Evolutionary conservation across 768 basidiomycete species (phyloP).

Genomic region (Peribolospora kevripleyi): DNA sequence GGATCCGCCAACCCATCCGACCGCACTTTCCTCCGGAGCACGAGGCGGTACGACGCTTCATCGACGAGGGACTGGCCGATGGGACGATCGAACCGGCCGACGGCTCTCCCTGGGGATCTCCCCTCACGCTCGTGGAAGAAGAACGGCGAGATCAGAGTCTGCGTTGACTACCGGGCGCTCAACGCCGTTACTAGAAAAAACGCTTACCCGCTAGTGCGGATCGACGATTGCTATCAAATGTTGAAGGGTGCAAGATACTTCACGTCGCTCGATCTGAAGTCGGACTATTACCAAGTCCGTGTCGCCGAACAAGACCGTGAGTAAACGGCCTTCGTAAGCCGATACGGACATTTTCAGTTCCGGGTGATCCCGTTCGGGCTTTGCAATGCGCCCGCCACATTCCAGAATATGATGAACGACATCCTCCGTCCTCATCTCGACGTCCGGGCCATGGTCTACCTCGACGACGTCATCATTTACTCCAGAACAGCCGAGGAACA

Average conservation of each 20-base stretch:
- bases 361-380: slow-evolving; percentile 23
- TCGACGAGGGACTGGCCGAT: too few relatives aligned
- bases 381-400: slow-evolving; percentile 19
- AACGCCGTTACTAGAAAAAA: slow-evolving; percentile 9
- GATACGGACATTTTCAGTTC: slow-evolving; percentile 24
- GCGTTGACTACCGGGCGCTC: slow-evolving; percentile 9
- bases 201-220: slow-evolving; percentile 9
- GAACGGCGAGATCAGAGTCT: slow-evolving; percentile 4
- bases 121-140: slow-evolving; percentile 5
- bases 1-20: too few relatives aligned
- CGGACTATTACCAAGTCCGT: slow-evolving; percentile 24
- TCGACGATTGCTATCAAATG: slow-evolving; percentile 6
- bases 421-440: slow-evolving; percentile 23
- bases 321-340: slow-evolving; percentile 25
- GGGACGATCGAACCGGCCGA: too few relatives aligned
- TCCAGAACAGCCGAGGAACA: slow-evolving; percentile 21
- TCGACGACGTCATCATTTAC: slow-evolving; percentile 27
- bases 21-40: too few relatives aligned
- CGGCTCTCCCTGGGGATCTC: too few relatives aligned
- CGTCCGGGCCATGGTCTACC: slow-evolving; percentile 23
- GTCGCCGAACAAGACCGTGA: slow-evolving; percentile 24
- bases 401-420: slow-evolving; percentile 26
- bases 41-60: too few relatives aligned
- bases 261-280: slow-evolving; percentile 22
- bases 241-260: slow-evolving; percentile 14